These are phyloP conservation scores for Penicillium maclennaniae DNA, from an alignment of 495 filamentous ascomycete species.

Conservation along the genomic window DNA sequence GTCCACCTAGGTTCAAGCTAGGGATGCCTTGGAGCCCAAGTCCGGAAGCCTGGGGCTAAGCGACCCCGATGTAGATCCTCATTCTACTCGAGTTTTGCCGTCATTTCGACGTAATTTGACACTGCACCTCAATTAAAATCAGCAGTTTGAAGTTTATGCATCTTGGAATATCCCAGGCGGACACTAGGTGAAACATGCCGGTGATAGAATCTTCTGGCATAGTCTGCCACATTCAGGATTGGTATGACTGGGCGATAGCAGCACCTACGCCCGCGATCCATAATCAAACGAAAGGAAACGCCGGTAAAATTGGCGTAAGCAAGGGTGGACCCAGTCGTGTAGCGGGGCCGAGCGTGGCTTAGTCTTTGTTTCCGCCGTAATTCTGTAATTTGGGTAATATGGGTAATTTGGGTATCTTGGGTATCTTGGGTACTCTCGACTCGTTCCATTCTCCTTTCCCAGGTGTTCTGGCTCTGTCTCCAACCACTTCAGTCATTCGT, in stretches of 20 bases:
- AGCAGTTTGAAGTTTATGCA: not conserved
- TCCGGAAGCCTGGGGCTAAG: conserved; percentile 3
- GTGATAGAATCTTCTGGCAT: not conserved
- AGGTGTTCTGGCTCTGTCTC: conserved; percentile 23
- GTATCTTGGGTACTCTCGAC: not conserved
- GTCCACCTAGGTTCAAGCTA: not conserved
- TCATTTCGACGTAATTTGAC: conserved; percentile 9
- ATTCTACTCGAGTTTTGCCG: conserved; percentile 5
- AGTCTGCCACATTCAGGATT: not conserved
- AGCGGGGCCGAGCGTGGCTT: conserved; percentile 8
- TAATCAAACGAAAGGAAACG: not conserved
- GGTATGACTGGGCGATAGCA: conserved; percentile 9
- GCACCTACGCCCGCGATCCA: conserved; percentile 8
- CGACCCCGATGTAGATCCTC: conserved; percentile 11
- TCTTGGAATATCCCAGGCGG: not conserved
- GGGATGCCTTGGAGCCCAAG: conserved; percentile 1
- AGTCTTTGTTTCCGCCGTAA: not conserved
- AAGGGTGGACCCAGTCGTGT: conserved; percentile 3
- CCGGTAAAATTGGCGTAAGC: not conserved
- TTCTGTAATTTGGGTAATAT: conserved; percentile 7
- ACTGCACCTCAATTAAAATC: not conserved
- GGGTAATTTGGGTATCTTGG: conserved; percentile 1
- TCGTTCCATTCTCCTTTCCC: conserved; percentile 2
- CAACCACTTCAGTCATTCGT: conserved; percentile 39
- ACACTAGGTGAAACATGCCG: not conserved